Base-by-base conservation (phyloP, 2,329 filamentous ascomycete species). In the Knufia fluminis region DNA sequence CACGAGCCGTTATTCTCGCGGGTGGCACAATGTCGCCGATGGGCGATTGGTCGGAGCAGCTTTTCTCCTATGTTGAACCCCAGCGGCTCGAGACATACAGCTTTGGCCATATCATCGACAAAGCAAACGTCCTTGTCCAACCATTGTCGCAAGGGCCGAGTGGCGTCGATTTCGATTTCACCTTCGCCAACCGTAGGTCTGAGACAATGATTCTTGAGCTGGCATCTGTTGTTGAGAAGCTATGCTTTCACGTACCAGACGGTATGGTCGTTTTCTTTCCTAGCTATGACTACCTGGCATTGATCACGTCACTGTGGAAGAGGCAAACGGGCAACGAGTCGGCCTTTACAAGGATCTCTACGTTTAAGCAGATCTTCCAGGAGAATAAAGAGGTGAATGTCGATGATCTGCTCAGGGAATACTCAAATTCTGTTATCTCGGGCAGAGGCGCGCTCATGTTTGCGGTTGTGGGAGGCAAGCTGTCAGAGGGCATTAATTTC, bases 21-120 rank as follows among this genome's bases (percentile, higher is more conserved):
- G 92, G 92, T 51, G 92, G 92, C 19, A 98, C 92, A 22, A 97
- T 98, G 92, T 94, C 92, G 2, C 92, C 92, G 66, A 94, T 97
- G 71, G 79, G 83, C 20, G 92, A 97, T 68, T 98, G 95, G 66
- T 82, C 78, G 31, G 77, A 84, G 3, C 86, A 96, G 59, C 74
- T 98, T 0, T 92, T 98, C 54, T 86, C 91, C 0, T 83, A 86
- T 43, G 66, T 95, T 0, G 63, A 77, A 0, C 58, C 74, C 0
- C 66, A 71, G 0, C 79, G 79, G 50, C 77, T 97, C 39, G 82
- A 77, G 8, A 95, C 86, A 0, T 77, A 96, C 24, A 96, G 89
- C 57, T 98, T 91, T 63, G 90, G 88, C 0, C 92, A 98, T 66
- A 90, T 98, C 40, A 94, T 98, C 48, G 91, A 92, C 0, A 67